Conservation (phyloP, 2,329 filamentous ascomycete genomes). For the Tolypocladium ovalisporum region DNA sequence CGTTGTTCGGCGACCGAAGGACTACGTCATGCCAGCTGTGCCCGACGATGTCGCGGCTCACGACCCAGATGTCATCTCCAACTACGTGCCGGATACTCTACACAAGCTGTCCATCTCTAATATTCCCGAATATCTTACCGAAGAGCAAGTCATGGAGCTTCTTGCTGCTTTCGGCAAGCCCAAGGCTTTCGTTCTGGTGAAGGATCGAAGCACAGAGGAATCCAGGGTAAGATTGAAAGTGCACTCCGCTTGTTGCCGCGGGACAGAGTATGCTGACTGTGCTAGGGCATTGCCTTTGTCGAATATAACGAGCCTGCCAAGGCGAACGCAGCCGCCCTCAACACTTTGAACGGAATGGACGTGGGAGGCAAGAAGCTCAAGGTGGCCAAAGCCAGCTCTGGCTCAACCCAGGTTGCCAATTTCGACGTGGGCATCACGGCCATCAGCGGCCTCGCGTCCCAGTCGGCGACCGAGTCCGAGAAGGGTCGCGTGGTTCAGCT, state of each 20-base stretch:
- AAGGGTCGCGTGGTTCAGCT: slow-evolving; percentile 79
- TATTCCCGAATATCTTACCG: slow-evolving; percentile 76
- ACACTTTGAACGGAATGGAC: slow-evolving; percentile 87
- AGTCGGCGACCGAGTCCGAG: slow-evolving; percentile 67
- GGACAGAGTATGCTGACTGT: background rate
- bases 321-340: slow-evolving; percentile 74
- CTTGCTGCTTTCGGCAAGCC: slow-evolving; percentile 85
- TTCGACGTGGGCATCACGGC: slow-evolving; percentile 94
- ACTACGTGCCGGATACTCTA: slow-evolving; percentile 76
- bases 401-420: slow-evolving; percentile 82
- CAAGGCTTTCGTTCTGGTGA: slow-evolving; percentile 83
- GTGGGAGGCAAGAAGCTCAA: slow-evolving; percentile 78
- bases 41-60: slow-evolving; percentile 57
- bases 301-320: slow-evolving; percentile 69
- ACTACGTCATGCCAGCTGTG: slow-evolving; percentile 85
- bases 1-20: slow-evolving; percentile 77
- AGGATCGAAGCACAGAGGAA: slow-evolving; percentile 75
- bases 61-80: slow-evolving; percentile 67
- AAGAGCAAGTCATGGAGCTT: slow-evolving; percentile 86
- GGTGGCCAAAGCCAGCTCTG: slow-evolving; percentile 82
- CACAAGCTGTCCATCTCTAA: slow-evolving; percentile 94
- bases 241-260: background rate
- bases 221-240: slow-evolving; percentile 54
- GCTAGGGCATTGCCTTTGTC: slow-evolving; percentile 86
- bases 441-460: slow-evolving; percentile 94